A percentile compares a stretch with the other conserved stretches of the same genome.
These are phyloP conservation scores for Eremothecium sinecaudum DNA, from an alignment of 1,139 yeast species.

Conservation along the genomic window DNA sequence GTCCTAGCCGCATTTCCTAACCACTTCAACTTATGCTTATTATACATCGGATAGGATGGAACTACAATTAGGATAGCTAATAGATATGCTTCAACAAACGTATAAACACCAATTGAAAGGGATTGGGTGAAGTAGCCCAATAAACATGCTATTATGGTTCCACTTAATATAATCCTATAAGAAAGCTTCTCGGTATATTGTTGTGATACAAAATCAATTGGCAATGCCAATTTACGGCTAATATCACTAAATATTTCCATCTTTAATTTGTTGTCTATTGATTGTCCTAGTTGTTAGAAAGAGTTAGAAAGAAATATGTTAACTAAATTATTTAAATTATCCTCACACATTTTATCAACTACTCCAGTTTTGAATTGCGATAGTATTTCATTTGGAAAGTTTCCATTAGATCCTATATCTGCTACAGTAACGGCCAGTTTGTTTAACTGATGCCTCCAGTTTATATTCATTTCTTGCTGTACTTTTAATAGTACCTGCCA, in stretches of 20 bases:
- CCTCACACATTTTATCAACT: slow-evolving; percentile 1
- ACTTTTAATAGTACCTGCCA: slow-evolving; percentile 14
- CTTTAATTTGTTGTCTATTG: not conserved
- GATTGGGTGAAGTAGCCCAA: slow-evolving; percentile 24
- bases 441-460: slow-evolving; percentile 21
- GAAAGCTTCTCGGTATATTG: slow-evolving; percentile 13
- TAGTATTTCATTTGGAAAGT: slow-evolving; percentile 10
- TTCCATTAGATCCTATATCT: slow-evolving; percentile 16
- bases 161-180: slow-evolving; percentile 13
- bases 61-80: slow-evolving; percentile 16
- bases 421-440: slow-evolving; percentile 3
- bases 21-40: slow-evolving; percentile 22
- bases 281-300: not conserved
- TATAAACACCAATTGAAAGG: slow-evolving; percentile 11
- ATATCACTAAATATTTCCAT: slow-evolving; percentile 22
- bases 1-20: slow-evolving; percentile 10
- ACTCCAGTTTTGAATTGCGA: slow-evolving; percentile 5
- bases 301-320: not conserved
- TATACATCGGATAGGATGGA: slow-evolving; percentile 27
- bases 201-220: slow-evolving; percentile 28
- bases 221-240: slow-evolving; percentile 19
- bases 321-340: not conserved
- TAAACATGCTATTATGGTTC: slow-evolving; percentile 18
- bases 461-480: slow-evolving; percentile 16
- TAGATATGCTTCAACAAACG: slow-evolving; percentile 14